Evolutionary conservation across 2,329 filamentous ascomycete species (phyloP).

Genomic region (Xylariaceae sp.): DNA sequence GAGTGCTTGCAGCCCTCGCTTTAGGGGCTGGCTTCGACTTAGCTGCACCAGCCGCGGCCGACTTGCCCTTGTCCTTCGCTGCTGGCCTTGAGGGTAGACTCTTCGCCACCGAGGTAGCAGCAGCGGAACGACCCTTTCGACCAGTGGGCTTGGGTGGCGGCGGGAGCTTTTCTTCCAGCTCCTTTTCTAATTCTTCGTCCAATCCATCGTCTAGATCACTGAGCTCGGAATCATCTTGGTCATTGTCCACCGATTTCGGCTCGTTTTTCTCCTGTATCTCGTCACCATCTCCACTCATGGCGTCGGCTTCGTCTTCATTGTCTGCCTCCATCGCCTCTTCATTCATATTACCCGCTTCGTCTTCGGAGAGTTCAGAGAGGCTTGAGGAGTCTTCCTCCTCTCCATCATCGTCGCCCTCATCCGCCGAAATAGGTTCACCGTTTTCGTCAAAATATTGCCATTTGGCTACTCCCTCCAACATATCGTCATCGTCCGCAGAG

Average conservation of each 20-base stretch:
- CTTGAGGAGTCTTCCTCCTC: background rate
- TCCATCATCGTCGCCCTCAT: conserved; percentile 26
- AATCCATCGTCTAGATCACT: conserved; percentile 21
- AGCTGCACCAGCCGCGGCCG: conserved; percentile 19
- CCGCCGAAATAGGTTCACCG: conserved; percentile 29
- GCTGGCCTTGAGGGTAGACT: conserved; percentile 27
- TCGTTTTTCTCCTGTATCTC: conserved; percentile 20
- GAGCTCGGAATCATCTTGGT: conserved; percentile 21
- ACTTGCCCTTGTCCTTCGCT: conserved; percentile 25
- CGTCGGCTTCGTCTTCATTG: conserved; percentile 21
- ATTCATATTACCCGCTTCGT: conserved; percentile 24
- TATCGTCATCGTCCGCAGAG: conserved; percentile 55
- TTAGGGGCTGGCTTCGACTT: conserved; percentile 24
- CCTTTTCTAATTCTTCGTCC: conserved; percentile 9
- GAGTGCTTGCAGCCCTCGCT: conserved; percentile 23
- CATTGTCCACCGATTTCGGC: conserved; percentile 7
- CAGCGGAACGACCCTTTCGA: conserved; percentile 25
- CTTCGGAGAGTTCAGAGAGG: conserved; percentile 16
- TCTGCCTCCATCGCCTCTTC: conserved; percentile 20
- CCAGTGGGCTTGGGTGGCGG: conserved; percentile 25
- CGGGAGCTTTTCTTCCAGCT: conserved; percentile 14
- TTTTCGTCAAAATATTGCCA: conserved; percentile 49
- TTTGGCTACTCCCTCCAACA: conserved; percentile 55
- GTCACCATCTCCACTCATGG: conserved; percentile 19
- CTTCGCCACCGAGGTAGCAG: conserved; percentile 22